Evolutionary conservation across 352 stramenopile species (phyloP).

Genomic region (Pythium graminicola): DNA sequence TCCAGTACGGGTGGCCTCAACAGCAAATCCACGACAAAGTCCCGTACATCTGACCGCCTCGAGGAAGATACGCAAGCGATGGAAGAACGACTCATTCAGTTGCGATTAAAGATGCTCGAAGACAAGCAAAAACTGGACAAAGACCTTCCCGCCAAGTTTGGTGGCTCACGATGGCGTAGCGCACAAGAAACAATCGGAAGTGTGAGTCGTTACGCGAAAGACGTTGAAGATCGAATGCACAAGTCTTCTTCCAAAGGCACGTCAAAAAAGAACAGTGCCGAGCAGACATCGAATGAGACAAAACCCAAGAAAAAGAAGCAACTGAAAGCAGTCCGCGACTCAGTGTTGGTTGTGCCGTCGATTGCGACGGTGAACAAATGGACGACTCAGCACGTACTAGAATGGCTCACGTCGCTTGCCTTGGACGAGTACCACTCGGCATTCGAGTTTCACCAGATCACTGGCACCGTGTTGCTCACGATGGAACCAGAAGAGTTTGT

Average conservation of each 20-base stretch:
- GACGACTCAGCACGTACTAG: constrained; percentile 46
- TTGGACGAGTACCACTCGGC: constrained; percentile 57
- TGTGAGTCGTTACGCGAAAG: constrained; percentile 59
- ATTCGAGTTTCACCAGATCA: constrained; percentile 81
- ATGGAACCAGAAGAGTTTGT: constrained; percentile 41
- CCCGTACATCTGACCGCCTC: constrained; percentile 47
- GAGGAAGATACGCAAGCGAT: constrained; percentile 68
- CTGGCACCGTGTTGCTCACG: constrained; percentile 35
- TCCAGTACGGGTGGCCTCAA: neutral
- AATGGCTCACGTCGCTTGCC: constrained; percentile 52
- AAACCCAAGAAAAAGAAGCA: constrained; percentile 12
- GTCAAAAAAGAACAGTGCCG: constrained; percentile 20
- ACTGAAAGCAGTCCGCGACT: neutral
- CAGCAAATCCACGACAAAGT: constrained; percentile 10
- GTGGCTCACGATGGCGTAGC: constrained; percentile 66
- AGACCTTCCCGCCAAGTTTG: constrained; percentile 50
- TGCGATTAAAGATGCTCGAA: constrained; percentile 53
- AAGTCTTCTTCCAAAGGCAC: neutral
- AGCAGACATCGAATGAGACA: neutral
- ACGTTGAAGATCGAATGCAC: constrained; percentile 41
- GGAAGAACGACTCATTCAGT: constrained; percentile 51
- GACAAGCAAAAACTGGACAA: constrained; percentile 58
- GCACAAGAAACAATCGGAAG: constrained; percentile 66
- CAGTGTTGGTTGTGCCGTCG: constrained; percentile 19
- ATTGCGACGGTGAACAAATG: constrained; percentile 39